These are phyloP conservation scores for Microstegium vimineum DNA, from an alignment of 176 grass and related monocot genomes.

Conservation along the genomic window DNA sequence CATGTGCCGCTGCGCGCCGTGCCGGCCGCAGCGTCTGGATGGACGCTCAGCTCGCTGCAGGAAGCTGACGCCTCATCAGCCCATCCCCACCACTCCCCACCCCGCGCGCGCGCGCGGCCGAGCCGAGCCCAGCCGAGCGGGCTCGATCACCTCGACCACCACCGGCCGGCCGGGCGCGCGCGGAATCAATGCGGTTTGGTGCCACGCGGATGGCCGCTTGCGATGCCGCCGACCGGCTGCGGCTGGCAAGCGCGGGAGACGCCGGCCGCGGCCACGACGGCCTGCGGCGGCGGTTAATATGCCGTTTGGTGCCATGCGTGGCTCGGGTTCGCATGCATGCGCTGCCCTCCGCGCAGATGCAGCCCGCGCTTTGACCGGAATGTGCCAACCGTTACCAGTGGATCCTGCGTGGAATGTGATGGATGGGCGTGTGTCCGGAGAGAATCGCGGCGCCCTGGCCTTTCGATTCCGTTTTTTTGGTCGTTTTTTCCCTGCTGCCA, in stretches of 20 bases:
- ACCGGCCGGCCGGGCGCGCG: not conserved
- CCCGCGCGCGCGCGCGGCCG: no score
- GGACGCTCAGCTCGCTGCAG: not conserved
- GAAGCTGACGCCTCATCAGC: no score
- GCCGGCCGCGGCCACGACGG: not conserved
- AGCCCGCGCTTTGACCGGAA: not conserved
- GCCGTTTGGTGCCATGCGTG: constrained; percentile 18
- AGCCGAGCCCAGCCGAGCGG: no score
- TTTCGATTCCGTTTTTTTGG: not conserved
- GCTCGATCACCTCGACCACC: no score
- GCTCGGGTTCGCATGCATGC: not conserved
- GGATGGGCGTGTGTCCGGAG: not conserved
- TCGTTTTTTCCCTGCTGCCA: not conserved
- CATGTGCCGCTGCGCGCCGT: constrained; percentile 28
- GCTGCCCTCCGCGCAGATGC: not conserved
- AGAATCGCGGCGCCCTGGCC: not conserved
- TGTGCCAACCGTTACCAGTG: not conserved
- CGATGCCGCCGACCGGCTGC: not conserved
- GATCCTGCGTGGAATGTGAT: not conserved
- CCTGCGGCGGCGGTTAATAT: constrained; percentile 10
- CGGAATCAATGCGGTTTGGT: constrained; percentile 39
- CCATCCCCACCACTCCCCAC: no score
- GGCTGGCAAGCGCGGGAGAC: not conserved
- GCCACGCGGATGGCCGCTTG: constrained; percentile 21
- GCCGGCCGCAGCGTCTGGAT: constrained; percentile 39